These are phyloP conservation scores for Ambrosia hybrid DNA, from an alignment of 140 eudicot species.

Conservation along the genomic window DNA sequence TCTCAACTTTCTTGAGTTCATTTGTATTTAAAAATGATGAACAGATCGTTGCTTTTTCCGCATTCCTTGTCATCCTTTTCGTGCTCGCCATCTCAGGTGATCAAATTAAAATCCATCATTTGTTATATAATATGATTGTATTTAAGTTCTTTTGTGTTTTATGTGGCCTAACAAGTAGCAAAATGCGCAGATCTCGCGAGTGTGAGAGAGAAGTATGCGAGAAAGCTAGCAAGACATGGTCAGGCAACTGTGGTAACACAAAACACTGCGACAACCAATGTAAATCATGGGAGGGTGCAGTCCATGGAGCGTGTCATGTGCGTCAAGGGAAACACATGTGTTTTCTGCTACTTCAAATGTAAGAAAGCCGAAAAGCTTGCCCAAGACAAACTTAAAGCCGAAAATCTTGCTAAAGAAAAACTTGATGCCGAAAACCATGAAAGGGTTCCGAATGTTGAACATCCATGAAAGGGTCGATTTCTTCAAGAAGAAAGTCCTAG, in stretches of 20 bases:
- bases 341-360: background rate
- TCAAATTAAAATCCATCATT: background rate
- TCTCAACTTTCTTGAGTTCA: background rate
- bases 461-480: conserved; percentile 31
- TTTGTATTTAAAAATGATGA: conserved; percentile 14
- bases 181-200: background rate
- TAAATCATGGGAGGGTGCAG: background rate
- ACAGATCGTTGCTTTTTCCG: conserved; percentile 14
- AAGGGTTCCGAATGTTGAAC: conserved; percentile 26
- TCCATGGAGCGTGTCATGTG: background rate
- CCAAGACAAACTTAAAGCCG: conserved; percentile 3
- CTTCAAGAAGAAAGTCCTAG: conserved; percentile 6
- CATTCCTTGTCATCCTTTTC: conserved; percentile 13
- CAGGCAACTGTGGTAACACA: conserved; percentile 1
- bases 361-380: background rate
- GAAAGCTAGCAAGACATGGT: conserved; percentile 1
- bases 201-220: background rate
- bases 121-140: background rate
- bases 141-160: background rate
- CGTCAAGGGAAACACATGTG: background rate
- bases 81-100: conserved; percentile 32
- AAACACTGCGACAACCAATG: background rate
- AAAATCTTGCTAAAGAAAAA: conserved; percentile 17
- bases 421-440: conserved; percentile 21
- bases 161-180: background rate